These are phyloP conservation scores for Cyberlindnera saturnus DNA, from an alignment of 805 yeast species.

Conservation along the genomic window DNA sequence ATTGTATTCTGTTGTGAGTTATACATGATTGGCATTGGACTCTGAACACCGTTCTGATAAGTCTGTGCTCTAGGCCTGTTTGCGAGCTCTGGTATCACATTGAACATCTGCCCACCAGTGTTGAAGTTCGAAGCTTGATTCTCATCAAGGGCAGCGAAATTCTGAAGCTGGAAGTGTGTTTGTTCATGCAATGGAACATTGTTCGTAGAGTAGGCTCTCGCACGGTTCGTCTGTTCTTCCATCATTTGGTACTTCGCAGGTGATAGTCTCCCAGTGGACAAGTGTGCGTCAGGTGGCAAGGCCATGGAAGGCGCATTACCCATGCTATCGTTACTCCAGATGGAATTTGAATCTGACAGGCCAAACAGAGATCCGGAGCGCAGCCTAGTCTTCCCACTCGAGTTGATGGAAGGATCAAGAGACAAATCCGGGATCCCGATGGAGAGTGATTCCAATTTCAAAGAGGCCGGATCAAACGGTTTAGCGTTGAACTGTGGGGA, in stretches of 20 bases:
- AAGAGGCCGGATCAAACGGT: conserved; percentile 15
- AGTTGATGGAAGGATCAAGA: conserved; percentile 2
- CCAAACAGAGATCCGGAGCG: conserved; percentile 50
- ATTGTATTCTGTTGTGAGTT: conserved; percentile 8
- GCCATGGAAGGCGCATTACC: no score
- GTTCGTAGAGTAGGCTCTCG: conserved; percentile 23
- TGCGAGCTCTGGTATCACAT: conserved; percentile 4
- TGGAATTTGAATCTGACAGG: conserved; percentile 38
- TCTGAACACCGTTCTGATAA: conserved; percentile 23
- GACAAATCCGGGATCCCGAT: conserved; percentile 13
- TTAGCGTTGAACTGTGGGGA: conserved; percentile 17
- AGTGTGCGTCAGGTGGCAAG: no score
- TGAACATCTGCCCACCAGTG: conserved; percentile 11
- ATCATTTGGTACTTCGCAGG: conserved; percentile 10
- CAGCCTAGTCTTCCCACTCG: conserved; percentile 29
- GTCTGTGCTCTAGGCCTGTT: conserved; percentile 39
- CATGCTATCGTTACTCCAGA: conserved; percentile 39
- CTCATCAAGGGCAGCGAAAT: conserved; percentile 5
- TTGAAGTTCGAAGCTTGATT: conserved; percentile 5
- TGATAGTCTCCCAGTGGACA: conserved; percentile 12
- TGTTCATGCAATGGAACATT: conserved; percentile 19
- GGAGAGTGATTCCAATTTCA: conserved; percentile 18
- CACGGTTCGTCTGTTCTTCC: conserved; percentile 18
- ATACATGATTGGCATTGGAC: conserved; percentile 26
- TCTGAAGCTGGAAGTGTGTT: conserved; percentile 11